Conservation (phyloP, 2,329 filamentous ascomycete genomes). For the Fusarium sterilihyphosum region DNA sequence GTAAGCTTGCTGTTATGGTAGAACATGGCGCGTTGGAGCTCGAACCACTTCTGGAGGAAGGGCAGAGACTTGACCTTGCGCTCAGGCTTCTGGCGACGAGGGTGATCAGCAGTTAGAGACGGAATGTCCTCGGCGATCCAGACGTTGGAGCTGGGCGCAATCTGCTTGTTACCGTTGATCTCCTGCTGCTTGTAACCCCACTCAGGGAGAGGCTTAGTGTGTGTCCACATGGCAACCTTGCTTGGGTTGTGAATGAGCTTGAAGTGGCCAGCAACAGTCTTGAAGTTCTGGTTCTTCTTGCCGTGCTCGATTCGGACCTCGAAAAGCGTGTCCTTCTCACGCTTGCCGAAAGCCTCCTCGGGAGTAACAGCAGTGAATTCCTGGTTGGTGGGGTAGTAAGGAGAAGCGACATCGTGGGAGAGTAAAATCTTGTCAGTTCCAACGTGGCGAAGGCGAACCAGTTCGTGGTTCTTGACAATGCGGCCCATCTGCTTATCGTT, state of each 20-base stretch:
- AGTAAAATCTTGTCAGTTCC: conserved; percentile 87
- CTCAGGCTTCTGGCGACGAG: conserved; percentile 78
- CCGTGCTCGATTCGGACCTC: conserved; percentile 90
- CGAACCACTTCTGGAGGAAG: conserved; percentile 94
- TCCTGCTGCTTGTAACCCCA: conserved; percentile 98
- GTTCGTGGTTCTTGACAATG: conserved; percentile 82
- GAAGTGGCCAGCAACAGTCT: conserved; percentile 91
- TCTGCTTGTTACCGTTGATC: conserved; percentile 99
- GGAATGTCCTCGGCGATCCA: conserved; percentile 94
- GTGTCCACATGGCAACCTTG: conserved; percentile 99
- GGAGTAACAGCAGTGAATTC: conserved; percentile 88
- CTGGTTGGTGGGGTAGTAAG: conserved; percentile 96
- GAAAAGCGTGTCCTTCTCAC: conserved; percentile 90
- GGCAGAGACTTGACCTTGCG: conserved; percentile 84
- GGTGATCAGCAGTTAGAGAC: conserved; percentile 76
- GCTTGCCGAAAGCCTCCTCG: conserved; percentile 77
- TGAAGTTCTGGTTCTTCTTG: conserved; percentile 85
- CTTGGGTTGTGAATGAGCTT: conserved; percentile 94
- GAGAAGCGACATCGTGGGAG: conserved; percentile 96
- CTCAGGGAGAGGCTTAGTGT: conserved; percentile 92
- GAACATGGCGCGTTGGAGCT: conserved; percentile 98
- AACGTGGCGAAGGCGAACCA: conserved; percentile 86
- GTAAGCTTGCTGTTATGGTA: conserved; percentile 99
- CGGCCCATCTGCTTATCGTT: conserved; percentile 68
- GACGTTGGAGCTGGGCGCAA: conserved; percentile 87